Evolutionary conservation across 208 protist species (phyloP).

Genomic region (Naegleria fowleri): DNA sequence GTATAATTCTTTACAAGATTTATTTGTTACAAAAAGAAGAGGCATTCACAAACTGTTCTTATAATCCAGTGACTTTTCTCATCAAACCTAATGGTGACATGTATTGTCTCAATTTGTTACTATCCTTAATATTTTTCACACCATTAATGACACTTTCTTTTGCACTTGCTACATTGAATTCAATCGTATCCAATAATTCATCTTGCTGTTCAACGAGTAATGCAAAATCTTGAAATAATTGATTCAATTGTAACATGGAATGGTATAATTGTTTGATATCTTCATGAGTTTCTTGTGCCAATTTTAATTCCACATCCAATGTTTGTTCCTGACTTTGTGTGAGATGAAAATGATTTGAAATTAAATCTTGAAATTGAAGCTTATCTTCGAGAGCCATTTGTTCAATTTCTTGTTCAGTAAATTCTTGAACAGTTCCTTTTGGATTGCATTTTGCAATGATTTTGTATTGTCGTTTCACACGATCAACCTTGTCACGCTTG

Average conservation of each 20-base stretch:
- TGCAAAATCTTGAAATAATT: constrained; percentile 19
- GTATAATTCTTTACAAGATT: too few species aligned
- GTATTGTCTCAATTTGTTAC: not conserved
- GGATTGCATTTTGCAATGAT: not conserved
- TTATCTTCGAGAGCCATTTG: not conserved
- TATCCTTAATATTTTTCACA: constrained; percentile 20
- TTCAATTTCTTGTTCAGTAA: not conserved
- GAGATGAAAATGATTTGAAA: not conserved
- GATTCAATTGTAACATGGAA: not conserved
- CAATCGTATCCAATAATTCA: constrained; percentile 26
- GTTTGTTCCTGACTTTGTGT: not conserved
- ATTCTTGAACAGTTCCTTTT: not conserved
- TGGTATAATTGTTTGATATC: constrained; percentile 11
- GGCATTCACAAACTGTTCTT: too few species aligned
- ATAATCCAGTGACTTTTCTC: too few species aligned
- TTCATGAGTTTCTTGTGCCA: not conserved
- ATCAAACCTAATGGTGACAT: not conserved
- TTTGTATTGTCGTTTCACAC: not conserved
- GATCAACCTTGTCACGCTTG: not conserved
- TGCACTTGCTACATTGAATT: constrained; percentile 6
- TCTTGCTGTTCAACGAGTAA: not conserved
- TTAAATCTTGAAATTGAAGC: not conserved
- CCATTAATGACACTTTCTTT: not conserved
- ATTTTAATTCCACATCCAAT: not conserved
- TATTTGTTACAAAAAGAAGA: too few species aligned